These are phyloP conservation scores for Aspergillus incahuasiensis DNA, from an alignment of 495 filamentous ascomycete species.

Conservation along the genomic window DNA sequence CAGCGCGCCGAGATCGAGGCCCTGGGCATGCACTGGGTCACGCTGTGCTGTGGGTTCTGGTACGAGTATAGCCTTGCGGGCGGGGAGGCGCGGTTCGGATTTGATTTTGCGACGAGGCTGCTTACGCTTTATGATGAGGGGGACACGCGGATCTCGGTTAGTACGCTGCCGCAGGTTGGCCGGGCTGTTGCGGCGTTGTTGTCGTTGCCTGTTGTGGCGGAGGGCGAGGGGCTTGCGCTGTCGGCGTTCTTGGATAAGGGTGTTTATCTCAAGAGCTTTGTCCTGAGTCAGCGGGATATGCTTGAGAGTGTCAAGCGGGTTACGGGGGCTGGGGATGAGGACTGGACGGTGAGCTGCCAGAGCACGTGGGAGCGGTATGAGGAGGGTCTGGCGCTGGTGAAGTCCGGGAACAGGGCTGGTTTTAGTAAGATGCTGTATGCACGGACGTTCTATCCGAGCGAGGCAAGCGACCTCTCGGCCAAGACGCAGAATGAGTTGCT, in stretches of 20 bases:
- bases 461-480: conserved; percentile 34
- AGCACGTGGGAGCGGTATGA: conserved; percentile 36
- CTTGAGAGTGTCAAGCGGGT: conserved; percentile 49
- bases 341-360: conserved; percentile 54
- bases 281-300: conserved; percentile 48
- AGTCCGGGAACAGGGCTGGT: conserved; percentile 33
- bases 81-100: conserved; percentile 31
- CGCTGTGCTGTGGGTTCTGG: conserved; percentile 46
- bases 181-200: conserved; percentile 42
- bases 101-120: conserved; percentile 35
- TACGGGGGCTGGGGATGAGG: conserved; percentile 43
- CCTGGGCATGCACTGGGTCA: conserved; percentile 46
- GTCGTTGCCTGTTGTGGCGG: conserved; percentile 21
- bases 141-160: conserved; percentile 29
- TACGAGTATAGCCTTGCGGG: conserved; percentile 47
- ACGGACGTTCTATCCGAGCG: conserved; percentile 47
- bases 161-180: conserved; percentile 44
- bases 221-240: conserved; percentile 25
- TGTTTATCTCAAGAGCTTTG: conserved; percentile 44
- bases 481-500: conserved; percentile 45
- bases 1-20: conserved; percentile 34
- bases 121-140: conserved; percentile 49
- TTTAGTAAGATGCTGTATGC: conserved; percentile 43
- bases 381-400: conserved; percentile 34
- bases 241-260: conserved; percentile 35